Conservation (phyloP, 2,329 filamentous ascomycete species). For the Penicillium psychrosexuale region DNA sequence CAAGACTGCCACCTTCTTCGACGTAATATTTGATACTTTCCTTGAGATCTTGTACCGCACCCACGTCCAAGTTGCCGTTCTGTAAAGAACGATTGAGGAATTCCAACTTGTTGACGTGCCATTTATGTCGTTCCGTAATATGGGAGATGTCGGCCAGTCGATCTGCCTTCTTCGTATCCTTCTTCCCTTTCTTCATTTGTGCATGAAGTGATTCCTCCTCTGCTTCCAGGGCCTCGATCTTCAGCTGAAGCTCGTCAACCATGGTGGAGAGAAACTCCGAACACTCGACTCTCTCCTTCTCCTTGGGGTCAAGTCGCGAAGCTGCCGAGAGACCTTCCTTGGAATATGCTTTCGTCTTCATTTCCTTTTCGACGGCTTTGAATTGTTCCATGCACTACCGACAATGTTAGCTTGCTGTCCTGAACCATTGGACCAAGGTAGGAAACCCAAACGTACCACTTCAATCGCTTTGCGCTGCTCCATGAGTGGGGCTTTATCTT, state of each 20-base stretch:
- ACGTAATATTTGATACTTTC: slow-evolving; percentile 96
- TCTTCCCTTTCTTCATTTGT: slow-evolving; percentile 93
- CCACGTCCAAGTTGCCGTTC: slow-evolving; percentile 84
- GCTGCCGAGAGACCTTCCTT: slow-evolving; percentile 94
- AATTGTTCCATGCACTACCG: slow-evolving; percentile 83
- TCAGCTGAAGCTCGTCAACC: slow-evolving; percentile 89
- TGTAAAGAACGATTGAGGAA: slow-evolving; percentile 84
- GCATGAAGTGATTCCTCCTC: slow-evolving; percentile 83
- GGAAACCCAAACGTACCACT: slow-evolving; percentile 59
- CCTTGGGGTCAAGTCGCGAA: slow-evolving; percentile 92
- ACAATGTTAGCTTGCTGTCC: slow-evolving; percentile 26
- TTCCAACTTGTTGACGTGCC: slow-evolving; percentile 91
- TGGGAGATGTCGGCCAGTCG: slow-evolving; percentile 82
- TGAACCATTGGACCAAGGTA: background rate
- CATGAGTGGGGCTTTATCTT: slow-evolving; percentile 93
- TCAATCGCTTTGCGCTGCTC: slow-evolving; percentile 96
- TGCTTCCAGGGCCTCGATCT: slow-evolving; percentile 89
- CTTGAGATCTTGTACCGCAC: slow-evolving; percentile 82
- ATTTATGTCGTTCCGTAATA: slow-evolving; percentile 88
- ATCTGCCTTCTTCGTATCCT: slow-evolving; percentile 76
- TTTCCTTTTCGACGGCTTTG: slow-evolving; percentile 99
- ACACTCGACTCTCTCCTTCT: slow-evolving; percentile 87
- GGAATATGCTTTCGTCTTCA: slow-evolving; percentile 99
- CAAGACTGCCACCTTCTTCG: slow-evolving; percentile 78
- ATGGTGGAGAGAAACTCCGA: slow-evolving; percentile 80